Base-by-base conservation (phyloP, 345 rosid species). In the Acer yangbiense region DNA sequence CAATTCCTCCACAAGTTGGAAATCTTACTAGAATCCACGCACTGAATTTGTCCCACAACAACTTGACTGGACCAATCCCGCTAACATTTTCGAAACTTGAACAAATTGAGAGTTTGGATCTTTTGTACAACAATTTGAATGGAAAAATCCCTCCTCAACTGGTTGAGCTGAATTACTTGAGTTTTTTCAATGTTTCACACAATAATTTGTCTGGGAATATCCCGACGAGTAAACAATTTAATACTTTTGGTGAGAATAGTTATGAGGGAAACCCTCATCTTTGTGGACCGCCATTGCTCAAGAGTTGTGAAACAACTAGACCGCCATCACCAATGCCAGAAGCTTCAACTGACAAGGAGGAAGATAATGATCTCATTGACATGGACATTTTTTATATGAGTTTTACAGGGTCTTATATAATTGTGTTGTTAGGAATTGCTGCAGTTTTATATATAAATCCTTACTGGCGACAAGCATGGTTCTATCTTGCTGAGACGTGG, bases 21-120 rank as follows among this genome's bases (percentile, higher is more conserved):
- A 35, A 79, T 23, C 63, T 85, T 16, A 7, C n/a, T 12, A 16
- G 6, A 2, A 76, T 81, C 3, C 20, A 57, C 14, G 55, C 76
- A 3, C 48, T 84, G 27, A 86, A 84, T 65, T 16, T 46, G 50
- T 87, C 92, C 12, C 76, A 74, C 54, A 89, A 87, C 7, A 67
- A 57, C 0, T 66, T 85, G 12, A 43, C 41, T 0, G 86, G 88
- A 46, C 0, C 60, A 0, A 73, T 87, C 55, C 92, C 89, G n/a
- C 0, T 10, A 1, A 81, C 78, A 0, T 68, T 87, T 61, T 83
- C 84, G 13, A 52, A 71, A 13, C 9, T 87, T 11, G 9, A 9
- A 46, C 11, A 46, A 9, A 46, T 9, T 46, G 50, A 46, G 12
- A 46, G 50, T 46, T 46, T 46, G 50, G 50, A 46, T 46, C 50